Percentiles rank a stretch among this genome's conserved stretches.
phyloP scores from a whole-genome alignment of 1,284 basidiomycete species.

The Coniferiporia sulphurascens region DNA sequence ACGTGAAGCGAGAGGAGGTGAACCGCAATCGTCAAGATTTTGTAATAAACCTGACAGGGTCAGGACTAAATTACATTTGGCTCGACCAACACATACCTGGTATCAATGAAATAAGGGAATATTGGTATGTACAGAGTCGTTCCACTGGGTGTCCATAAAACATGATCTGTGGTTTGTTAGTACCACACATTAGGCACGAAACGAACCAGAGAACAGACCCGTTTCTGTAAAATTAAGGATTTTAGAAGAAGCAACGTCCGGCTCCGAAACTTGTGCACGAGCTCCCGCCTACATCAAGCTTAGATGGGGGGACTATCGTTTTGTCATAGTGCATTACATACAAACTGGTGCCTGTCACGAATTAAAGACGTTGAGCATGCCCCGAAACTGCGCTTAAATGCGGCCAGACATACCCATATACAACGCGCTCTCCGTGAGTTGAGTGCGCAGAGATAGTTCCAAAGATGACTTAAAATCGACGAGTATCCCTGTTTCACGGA shows the following conservation, averaged over 20 bases:
- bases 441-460: slow-evolving; percentile 60
- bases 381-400: background rate
- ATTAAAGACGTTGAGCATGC: slow-evolving; percentile 20
- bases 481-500: slow-evolving; percentile 77
- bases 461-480: slow-evolving; percentile 78
- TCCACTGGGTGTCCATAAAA: slow-evolving; percentile 98
- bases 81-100: slow-evolving; percentile 48
- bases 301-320: slow-evolving; percentile 3
- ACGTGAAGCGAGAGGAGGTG: slow-evolving; percentile 74
- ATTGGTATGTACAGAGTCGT: slow-evolving; percentile 94
- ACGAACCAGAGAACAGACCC: slow-evolving; percentile 40
- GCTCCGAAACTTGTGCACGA: slow-evolving; percentile 92
- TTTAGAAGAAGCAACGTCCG: slow-evolving; percentile 93
- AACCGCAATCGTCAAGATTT: slow-evolving; percentile 88
- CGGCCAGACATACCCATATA: slow-evolving; percentile 69
- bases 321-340: slow-evolving; percentile 1
- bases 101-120: slow-evolving; percentile 83
- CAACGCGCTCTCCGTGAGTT: slow-evolving; percentile 74
- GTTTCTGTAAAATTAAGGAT: slow-evolving; percentile 88
- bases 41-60: slow-evolving; percentile 66
- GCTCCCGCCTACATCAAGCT: slow-evolving; percentile 57
- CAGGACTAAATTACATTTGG: background rate
- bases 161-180: slow-evolving; percentile 64
- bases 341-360: slow-evolving; percentile 4
- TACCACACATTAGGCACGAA: background rate